These are phyloP conservation scores for Xerocomus potaroensis DNA, from an alignment of 768 basidiomycete genomes.

Conservation along the genomic window DNA sequence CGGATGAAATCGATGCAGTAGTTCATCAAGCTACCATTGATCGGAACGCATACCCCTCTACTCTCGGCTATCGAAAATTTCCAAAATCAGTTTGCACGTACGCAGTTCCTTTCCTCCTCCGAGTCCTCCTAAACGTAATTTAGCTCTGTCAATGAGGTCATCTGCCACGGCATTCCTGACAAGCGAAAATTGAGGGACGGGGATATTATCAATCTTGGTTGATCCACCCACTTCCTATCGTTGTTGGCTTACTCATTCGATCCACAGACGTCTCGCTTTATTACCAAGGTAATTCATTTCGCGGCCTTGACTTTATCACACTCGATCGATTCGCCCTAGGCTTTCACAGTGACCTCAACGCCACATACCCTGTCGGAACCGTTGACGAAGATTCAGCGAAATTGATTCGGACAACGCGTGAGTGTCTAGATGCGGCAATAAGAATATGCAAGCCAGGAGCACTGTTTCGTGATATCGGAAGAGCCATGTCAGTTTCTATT, in stretches of 20 bases:
- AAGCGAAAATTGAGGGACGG: constrained; percentile 79
- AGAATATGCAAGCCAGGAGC: constrained; percentile 91
- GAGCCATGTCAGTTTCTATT: constrained; percentile 59
- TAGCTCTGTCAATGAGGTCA: constrained; percentile 90
- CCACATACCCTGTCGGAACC: constrained; percentile 84
- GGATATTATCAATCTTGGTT: constrained; percentile 94
- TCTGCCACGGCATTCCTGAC: constrained; percentile 97
- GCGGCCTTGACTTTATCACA: neutral
- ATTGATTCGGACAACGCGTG: constrained; percentile 77
- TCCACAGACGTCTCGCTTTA: constrained; percentile 71
- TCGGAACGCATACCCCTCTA: constrained; percentile 89
- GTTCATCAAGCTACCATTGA: constrained; percentile 91
- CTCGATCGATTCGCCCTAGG: constrained; percentile 40
- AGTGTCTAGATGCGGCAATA: constrained; percentile 86
- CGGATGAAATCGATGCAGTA: constrained; percentile 90
- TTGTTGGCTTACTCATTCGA: constrained; percentile 15
- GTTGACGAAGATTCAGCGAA: constrained; percentile 81
- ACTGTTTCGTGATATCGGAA: constrained; percentile 84
- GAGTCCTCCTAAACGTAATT: constrained; percentile 3
- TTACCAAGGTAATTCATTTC: constrained; percentile 54
- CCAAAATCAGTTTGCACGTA: constrained; percentile 98
- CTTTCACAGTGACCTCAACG: constrained; percentile 90
- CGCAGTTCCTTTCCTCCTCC: constrained; percentile 29
- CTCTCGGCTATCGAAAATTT: constrained; percentile 85
- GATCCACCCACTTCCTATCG: constrained; percentile 17